Conservation (phyloP, 2,329 filamentous ascomycete species). For the Byssochlamys sp. region DNA sequence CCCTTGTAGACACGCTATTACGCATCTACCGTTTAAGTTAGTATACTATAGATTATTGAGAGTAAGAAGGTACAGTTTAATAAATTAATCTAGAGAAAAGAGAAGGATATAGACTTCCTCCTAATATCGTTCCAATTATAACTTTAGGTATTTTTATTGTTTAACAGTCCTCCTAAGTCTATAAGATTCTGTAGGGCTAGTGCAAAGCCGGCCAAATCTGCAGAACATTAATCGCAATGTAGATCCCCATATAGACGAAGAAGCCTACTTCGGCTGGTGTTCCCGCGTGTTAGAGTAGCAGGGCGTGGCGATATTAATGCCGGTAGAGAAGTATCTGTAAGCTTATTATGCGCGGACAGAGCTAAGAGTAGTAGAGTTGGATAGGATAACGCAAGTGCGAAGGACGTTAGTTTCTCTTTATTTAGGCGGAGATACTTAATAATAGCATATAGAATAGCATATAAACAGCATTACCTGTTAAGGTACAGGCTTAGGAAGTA, state of each 20-base stretch:
- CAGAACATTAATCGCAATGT: neutral
- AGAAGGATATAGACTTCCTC: neutral
- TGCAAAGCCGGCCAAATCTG: neutral
- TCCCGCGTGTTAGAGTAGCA: neutral
- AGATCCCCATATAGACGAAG: neutral
- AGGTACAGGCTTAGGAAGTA: no score
- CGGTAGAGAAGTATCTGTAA: neutral
- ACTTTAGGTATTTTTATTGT: neutral
- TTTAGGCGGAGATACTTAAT: neutral
- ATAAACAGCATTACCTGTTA: no score
- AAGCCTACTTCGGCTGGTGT: neutral
- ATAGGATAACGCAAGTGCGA: neutral
- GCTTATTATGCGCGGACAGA: neutral
- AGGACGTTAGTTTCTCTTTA: neutral
- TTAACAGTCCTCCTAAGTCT: neutral
- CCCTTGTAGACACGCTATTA: no score
- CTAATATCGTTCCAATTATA: neutral
- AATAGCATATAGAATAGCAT: no score
- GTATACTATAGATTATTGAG: no score
- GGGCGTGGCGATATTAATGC: neutral
- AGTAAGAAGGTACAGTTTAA: no score
- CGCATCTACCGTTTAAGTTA: no score
- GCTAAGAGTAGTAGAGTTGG: neutral
- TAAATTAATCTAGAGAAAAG: no score
- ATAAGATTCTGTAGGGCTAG: neutral